Conservation (phyloP, 345 rosid genomes). For the Populus davidiana region DNA sequence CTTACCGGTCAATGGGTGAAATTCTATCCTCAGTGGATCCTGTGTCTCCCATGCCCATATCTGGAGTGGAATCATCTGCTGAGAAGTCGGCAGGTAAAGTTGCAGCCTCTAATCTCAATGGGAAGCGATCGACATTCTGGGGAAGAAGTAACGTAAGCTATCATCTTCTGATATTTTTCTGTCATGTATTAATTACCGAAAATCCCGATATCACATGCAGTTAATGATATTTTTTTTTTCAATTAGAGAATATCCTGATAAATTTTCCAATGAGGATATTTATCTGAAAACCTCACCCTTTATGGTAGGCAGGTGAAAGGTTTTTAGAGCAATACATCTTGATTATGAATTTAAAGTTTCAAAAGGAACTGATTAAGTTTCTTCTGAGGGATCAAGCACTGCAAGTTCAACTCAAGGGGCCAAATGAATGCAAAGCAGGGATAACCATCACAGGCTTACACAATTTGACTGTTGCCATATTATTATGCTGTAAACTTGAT, state of each 20-base stretch:
- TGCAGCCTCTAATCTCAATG: conserved; percentile 52
- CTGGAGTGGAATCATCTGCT: conserved; percentile 57
- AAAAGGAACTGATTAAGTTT: not conserved
- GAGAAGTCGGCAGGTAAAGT: conserved; percentile 61
- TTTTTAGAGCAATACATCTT: not conserved
- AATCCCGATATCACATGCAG: conserved; percentile 2
- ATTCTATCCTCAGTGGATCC: conserved; percentile 59
- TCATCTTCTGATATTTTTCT: conserved; percentile 14
- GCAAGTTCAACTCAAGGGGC: not conserved
- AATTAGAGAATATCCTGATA: not conserved
- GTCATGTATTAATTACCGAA: not conserved
- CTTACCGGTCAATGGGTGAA: conserved; percentile 74
- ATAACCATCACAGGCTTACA: not conserved
- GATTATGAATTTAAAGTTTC: not conserved
- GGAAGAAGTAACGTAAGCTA: conserved; percentile 82
- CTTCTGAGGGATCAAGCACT: not conserved
- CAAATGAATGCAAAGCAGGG: not conserved
- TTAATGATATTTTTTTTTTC: not conserved
- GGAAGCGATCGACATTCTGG: conserved; percentile 81
- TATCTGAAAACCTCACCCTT: not conserved
- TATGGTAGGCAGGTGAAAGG: not conserved
- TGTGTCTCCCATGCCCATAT: conserved; percentile 46
- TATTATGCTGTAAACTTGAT: not conserved
- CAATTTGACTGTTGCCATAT: not conserved
- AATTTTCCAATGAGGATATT: not conserved